Conservation (phyloP, 169 alveolate species). For the Plasmodium gonderi region DNA sequence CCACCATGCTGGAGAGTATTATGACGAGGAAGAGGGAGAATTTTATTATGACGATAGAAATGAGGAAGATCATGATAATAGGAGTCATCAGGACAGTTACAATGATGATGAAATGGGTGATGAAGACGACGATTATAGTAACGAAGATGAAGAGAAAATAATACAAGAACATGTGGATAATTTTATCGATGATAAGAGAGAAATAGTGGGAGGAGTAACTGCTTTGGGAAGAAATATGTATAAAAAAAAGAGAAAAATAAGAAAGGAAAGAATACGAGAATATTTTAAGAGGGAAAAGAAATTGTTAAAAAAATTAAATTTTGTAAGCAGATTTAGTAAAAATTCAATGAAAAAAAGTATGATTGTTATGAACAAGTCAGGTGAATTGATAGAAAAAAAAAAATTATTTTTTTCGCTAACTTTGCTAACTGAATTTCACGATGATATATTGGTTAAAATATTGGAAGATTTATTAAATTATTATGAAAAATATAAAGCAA, state of each 20-base stretch:
- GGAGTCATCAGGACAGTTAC: neutral
- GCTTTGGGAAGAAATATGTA: neutral
- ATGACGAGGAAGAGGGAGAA: neutral
- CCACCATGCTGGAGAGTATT: neutral
- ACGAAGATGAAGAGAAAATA: slow-evolving; percentile 1
- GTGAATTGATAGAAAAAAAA: slow-evolving; percentile 48
- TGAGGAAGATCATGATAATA: neutral
- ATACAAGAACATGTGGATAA: neutral
- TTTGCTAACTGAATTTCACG: slow-evolving; percentile 42
- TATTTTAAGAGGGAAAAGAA: slow-evolving; percentile 49
- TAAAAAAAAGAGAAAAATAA: neutral
- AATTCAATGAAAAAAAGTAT: slow-evolving; percentile 44
- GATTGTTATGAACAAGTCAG: slow-evolving; percentile 45
- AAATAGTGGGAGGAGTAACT: neutral
- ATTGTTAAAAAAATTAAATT: slow-evolving; percentile 43
- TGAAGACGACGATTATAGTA: neutral
- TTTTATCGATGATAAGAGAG: neutral
- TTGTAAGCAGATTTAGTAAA: slow-evolving; percentile 8
- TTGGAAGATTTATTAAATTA: slow-evolving; percentile 66
- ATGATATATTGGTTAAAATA: slow-evolving; percentile 57
- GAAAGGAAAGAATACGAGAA: slow-evolving; percentile 25
- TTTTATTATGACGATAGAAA: neutral
- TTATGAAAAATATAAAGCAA: slow-evolving; percentile 56
- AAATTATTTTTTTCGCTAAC: slow-evolving; percentile 33
- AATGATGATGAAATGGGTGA: neutral